Conservation (phyloP, 257 asterid genomes). For the Hygrophila difformis region DNA sequence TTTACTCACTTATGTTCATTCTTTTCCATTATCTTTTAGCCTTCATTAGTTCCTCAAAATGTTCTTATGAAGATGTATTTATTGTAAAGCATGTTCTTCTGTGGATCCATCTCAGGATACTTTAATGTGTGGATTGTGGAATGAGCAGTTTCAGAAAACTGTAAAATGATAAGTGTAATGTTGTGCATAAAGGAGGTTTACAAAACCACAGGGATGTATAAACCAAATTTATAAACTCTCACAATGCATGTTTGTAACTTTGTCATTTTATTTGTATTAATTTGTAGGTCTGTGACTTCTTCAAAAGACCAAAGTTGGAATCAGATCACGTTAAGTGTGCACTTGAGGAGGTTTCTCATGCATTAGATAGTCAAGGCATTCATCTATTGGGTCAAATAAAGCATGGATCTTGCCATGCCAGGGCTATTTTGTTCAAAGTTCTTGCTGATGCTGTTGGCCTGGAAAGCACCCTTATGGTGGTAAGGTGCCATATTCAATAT, state of each 20-base stretch:
- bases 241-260: constrained; percentile 1
- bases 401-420: constrained; percentile 71
- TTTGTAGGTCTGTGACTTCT: constrained; percentile 64
- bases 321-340: constrained; percentile 48
- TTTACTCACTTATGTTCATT: too few relatives aligned
- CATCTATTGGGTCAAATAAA: constrained; percentile 78
- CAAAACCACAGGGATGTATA: neutral
- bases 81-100: too few relatives aligned
- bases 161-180: neutral
- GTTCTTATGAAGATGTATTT: too few relatives aligned
- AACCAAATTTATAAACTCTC: constrained; percentile 4
- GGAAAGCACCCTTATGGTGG: constrained; percentile 80
- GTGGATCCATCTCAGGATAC: too few relatives aligned
- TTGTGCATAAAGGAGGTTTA: neutral
- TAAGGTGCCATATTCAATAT: constrained; percentile 31
- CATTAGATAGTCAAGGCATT: constrained; percentile 70
- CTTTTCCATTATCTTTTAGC: too few relatives aligned
- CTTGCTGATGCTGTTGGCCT: constrained; percentile 78
- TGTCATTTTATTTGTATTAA: too few relatives aligned
- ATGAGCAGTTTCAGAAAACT: constrained; percentile 8
- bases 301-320: constrained; percentile 57
- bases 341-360: constrained; percentile 74
- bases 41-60: too few relatives aligned
- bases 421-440: constrained; percentile 88
- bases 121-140: constrained; percentile 1